Conservation (phyloP, 2,329 filamentous ascomycete species). For the Colletotrichum karsti region DNA sequence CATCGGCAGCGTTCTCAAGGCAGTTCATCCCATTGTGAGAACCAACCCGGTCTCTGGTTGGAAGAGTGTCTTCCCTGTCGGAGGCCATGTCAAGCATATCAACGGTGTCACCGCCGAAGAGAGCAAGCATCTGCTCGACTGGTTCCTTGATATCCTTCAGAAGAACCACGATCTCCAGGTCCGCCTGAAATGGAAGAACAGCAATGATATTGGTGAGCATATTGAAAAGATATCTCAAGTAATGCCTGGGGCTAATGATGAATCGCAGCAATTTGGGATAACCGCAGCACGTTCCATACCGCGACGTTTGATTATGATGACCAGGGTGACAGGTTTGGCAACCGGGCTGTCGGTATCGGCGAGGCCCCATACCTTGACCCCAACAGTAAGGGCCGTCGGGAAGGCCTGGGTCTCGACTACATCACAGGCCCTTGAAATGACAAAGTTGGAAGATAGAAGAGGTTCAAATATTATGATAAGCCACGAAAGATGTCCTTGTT, state of each 20-base stretch:
- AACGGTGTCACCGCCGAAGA: constrained; percentile 53
- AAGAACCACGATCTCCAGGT: constrained; percentile 60
- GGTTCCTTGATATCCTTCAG: constrained; percentile 49
- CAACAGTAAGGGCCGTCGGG: constrained; percentile 48
- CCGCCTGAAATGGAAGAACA: constrained; percentile 52
- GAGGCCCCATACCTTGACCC: constrained; percentile 64
- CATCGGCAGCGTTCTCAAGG: constrained; percentile 53
- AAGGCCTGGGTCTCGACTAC: neutral
- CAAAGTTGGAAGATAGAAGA: too few species aligned
- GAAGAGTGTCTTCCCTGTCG: constrained; percentile 57
- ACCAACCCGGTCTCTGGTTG: constrained; percentile 72
- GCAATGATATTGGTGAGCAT: constrained; percentile 45
- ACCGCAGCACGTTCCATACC: constrained; percentile 64
- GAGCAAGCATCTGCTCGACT: constrained; percentile 49
- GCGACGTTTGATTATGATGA: constrained; percentile 66
- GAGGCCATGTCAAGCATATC: constrained; percentile 50
- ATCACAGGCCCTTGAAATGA: neutral
- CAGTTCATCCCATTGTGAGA: constrained; percentile 64
- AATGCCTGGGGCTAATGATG: neutral
- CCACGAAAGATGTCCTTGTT: too few species aligned
- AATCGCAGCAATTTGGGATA: constrained; percentile 65
- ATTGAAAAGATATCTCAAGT: neutral
- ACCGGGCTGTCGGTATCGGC: constrained; percentile 63
- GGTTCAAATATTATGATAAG: too few species aligned
- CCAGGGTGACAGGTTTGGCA: constrained; percentile 57